Base-by-base conservation (phyloP, 768 basidiomycete species). In the Leccinum rimulosum region DNA sequence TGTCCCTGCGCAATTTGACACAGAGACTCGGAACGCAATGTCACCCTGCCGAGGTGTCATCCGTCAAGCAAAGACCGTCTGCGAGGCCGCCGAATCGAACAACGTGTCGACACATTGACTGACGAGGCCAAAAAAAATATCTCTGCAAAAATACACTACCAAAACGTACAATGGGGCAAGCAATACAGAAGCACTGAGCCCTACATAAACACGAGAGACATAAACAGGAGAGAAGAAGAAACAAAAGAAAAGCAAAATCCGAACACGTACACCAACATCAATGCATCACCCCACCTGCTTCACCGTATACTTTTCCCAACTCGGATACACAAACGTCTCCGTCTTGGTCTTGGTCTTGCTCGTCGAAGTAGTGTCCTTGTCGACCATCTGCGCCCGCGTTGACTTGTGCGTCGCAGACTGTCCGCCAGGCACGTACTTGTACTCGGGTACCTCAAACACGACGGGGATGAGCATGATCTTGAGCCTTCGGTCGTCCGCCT, bases 301-400 rank as follows among this genome's bases (percentile, higher is more conserved):
- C 40, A 87, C 78, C 43, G 79, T 68, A 68, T 89, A 88, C 59
- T 83, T 75, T 68, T 88, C 86, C 87, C 87, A 89, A 54, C 78
- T 82, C 30, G 87, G 85, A 67, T 82, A 84, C 17, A 76, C 62
- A 35, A 82, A 76, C 58, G 80, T 79, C 70, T 81, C 83, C 17
- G 74, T 73, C 68, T 73, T 71, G 38, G 65, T 69, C 57, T 64
- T 74, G 38, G 71, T 70, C 54, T 73, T 73, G 62, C 62, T 65
- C 52, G 70, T 31, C 43, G 43, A 45, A 11, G 19, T 19, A 45
- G n/a, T 19, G 10, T 45, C 43, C 19, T 45, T 45, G 43, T 19
- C 43, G 43, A 45, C 5, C 52, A 25, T 61, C 36, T 66, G 61
- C 56, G 69, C 67, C 17, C 66, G 62, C 48, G 69, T 70, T 53